Base-by-base conservation (phyloP, 2,329 filamentous ascomycete genomes). In the Simplicillium aogashimaense region DNA sequence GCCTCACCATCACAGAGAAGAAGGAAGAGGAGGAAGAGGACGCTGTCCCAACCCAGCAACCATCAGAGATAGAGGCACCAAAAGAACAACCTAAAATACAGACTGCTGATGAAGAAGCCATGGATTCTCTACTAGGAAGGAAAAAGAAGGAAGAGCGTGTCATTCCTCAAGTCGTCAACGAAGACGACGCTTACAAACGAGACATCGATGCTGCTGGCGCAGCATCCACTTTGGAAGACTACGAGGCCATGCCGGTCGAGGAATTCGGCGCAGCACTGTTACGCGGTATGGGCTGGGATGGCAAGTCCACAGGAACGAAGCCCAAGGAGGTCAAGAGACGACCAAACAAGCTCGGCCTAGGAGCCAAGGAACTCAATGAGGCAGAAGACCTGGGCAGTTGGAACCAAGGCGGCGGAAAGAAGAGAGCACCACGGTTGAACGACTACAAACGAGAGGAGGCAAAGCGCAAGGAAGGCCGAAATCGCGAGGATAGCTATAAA, bases 231-330 rank as follows among this genome's bases (percentile, higher is more conserved):
- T 66, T 94, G 14, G 84, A 86, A 29, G 86, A 92, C 53, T 97
- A 97, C 63, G 82, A 84, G 43, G 80, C 83, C 11, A 83, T 95
- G 45, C 90, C 92, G 0, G 87, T 97, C 13, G 90, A 95, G 50
- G 88, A 95, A 51, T 98, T 97, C 49, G 92, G 92, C 7, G 84
- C 88, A 14, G 88, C 89, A 1, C 70, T 97, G 47, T 71, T 98
- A 29, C 79, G 89, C 28, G 88, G 89, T 9, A 95, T 97, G 85
- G 92, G 92, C 8, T 95, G 90, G 89, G 88, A 95, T 67, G 82
- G 64, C 59, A 74, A 78, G 40, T 66, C 71, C 45, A 63, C 68
- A 36, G 72, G 69, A 2, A 59, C 67, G 3, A 69, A 62, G 35
- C 58, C 64, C 6, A 83, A 83, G 48, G 69, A 79, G 29, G 81